Evolutionary conservation across 495 filamentous ascomycete species (phyloP).

Genomic region (Daldinia vernicosa): DNA sequence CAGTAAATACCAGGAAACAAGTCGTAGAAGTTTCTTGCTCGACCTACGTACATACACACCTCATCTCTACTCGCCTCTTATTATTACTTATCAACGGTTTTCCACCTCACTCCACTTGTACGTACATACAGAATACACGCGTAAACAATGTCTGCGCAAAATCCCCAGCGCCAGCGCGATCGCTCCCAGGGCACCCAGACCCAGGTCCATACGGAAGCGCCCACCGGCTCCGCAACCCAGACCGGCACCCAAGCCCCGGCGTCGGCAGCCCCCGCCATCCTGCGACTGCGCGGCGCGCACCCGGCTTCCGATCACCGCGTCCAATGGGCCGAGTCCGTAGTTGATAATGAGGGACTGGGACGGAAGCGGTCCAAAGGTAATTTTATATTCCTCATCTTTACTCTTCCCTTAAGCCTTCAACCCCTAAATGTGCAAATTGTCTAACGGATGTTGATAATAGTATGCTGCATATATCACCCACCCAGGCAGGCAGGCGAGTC

Average conservation of each 20-base stretch:
- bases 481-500: slow-evolving; percentile 85
- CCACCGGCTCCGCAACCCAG: slow-evolving; percentile 38
- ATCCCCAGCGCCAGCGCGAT: slow-evolving; percentile 37
- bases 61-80: neutral
- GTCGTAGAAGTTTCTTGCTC: neutral
- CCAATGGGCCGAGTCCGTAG: slow-evolving; percentile 89
- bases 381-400: slow-evolving; percentile 8
- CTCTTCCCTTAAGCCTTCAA: neutral
- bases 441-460: slow-evolving; percentile 54
- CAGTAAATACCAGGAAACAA: slow-evolving; percentile 5
- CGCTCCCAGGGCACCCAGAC: slow-evolving; percentile 34
- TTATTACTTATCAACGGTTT: neutral
- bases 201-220: slow-evolving; percentile 30
- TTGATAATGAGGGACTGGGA: slow-evolving; percentile 96
- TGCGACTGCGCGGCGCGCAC: slow-evolving; percentile 57
- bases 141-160: slow-evolving; percentile 31
- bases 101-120: neutral
- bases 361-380: slow-evolving; percentile 93
- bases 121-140: slow-evolving; percentile 11
- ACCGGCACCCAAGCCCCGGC: slow-evolving; percentile 29
- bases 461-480: slow-evolving; percentile 98
- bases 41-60: neutral
- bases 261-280: slow-evolving; percentile 49
- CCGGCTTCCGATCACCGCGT: slow-evolving; percentile 63
- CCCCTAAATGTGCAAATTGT: neutral